Conservation (phyloP, 768 basidiomycete genomes). For the Leccinum subtestaceum region DNA sequence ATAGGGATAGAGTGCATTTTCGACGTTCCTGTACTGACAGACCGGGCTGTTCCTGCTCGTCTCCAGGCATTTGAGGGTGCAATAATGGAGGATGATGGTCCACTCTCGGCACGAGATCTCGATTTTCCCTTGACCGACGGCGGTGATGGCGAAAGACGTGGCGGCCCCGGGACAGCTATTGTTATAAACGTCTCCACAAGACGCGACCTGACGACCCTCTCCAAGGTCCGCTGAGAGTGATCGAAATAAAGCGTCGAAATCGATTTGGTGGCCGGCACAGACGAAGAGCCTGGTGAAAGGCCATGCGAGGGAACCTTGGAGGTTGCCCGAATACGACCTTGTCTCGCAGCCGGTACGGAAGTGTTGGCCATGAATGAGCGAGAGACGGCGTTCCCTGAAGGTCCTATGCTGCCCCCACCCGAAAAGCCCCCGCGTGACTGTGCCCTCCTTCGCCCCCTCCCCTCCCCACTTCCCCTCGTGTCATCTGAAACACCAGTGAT, state of each 20-base stretch:
- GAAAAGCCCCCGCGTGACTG: slow-evolving; percentile 46
- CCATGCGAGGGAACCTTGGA: slow-evolving; percentile 49
- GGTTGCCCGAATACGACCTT: slow-evolving; percentile 44
- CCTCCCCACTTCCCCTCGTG: slow-evolving; percentile 27
- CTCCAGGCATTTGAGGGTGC: slow-evolving; percentile 4
- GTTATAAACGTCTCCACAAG: slow-evolving; percentile 77
- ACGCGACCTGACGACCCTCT: slow-evolving; percentile 68
- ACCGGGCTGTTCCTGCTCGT: slow-evolving; percentile 8
- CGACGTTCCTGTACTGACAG: slow-evolving; percentile 15
- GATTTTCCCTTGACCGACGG: slow-evolving; percentile 23
- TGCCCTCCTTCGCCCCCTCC: slow-evolving; percentile 42
- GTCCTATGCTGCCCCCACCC: slow-evolving; percentile 17
- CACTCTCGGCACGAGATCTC: slow-evolving; percentile 28
- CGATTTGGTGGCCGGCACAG: slow-evolving; percentile 1
- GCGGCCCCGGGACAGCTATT: slow-evolving; percentile 41
- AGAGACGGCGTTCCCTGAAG: slow-evolving; percentile 11
- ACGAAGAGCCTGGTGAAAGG: slow-evolving; percentile 10
- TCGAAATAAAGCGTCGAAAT: slow-evolving; percentile 43
- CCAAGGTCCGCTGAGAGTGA: slow-evolving; percentile 65
- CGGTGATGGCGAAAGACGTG: slow-evolving; percentile 25
- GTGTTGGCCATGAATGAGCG: slow-evolving; percentile 17
- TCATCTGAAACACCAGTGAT: slow-evolving; percentile 28
- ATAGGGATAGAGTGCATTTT: slow-evolving; percentile 15
- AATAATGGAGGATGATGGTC: slow-evolving; percentile 13
- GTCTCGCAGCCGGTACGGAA: slow-evolving; percentile 35